Conservation (phyloP, 2,329 filamentous ascomycete genomes). For the Diaporthe amygdali region DNA sequence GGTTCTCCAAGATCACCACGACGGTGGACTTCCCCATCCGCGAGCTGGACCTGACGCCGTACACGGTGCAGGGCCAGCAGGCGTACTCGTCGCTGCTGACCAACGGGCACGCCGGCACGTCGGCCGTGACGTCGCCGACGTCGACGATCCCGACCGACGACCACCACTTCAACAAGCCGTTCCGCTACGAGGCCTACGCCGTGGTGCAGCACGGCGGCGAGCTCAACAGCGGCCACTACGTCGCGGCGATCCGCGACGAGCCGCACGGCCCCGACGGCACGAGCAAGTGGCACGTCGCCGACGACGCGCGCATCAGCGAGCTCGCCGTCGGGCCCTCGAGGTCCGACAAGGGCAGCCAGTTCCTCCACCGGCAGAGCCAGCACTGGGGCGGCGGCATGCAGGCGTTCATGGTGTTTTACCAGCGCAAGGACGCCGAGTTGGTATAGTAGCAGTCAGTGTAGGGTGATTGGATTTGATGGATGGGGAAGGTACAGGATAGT, state of each 20-base stretch:
- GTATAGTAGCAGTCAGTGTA: not conserved
- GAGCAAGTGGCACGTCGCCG: conserved; percentile 54
- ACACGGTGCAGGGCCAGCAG: conserved; percentile 45
- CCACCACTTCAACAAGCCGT: conserved; percentile 57
- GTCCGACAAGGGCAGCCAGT: conserved; percentile 40
- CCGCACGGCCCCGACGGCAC: conserved; percentile 35
- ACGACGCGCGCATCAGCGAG: conserved; percentile 49
- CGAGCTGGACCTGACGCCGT: conserved; percentile 61
- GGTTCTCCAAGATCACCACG: conserved; percentile 69
- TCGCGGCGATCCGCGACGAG: conserved; percentile 69
- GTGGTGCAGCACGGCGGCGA: conserved; percentile 79
- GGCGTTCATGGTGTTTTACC: conserved; percentile 54
- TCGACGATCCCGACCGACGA: conserved; percentile 38
- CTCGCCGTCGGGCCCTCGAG: conserved; percentile 47
- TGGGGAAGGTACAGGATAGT: not conserved
- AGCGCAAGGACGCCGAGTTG: conserved; percentile 24
- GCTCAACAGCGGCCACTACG: conserved; percentile 80
- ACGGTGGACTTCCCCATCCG: conserved; percentile 79
- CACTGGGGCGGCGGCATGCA: conserved; percentile 38
- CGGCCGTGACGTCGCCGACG: conserved; percentile 27
- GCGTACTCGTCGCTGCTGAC: conserved; percentile 5
- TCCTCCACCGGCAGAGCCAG: conserved; percentile 41
- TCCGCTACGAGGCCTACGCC: conserved; percentile 84
- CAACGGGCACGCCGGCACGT: conserved; percentile 1
- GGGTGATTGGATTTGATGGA: not conserved